Conservation (phyloP, 768 basidiomycete genomes). For the Trametes sanguinea region DNA sequence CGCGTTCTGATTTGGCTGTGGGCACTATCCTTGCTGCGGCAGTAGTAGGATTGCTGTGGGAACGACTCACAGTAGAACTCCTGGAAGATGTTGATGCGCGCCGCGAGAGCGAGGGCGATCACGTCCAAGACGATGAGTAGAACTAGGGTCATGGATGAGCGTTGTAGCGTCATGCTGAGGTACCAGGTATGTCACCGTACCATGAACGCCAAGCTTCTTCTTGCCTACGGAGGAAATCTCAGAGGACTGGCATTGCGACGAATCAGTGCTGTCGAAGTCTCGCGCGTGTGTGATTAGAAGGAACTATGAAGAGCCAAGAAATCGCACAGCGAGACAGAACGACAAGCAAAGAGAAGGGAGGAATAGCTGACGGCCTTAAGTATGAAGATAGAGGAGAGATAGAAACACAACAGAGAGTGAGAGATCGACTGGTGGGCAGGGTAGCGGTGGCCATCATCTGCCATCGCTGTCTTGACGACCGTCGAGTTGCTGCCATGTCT, state of each 20-base stretch:
- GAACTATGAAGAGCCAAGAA: conserved; percentile 5
- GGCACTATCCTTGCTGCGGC: neutral
- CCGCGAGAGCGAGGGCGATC: conserved; percentile 53
- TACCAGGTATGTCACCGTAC: conserved; percentile 22
- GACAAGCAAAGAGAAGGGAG: conserved; percentile 9
- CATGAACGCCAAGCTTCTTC: conserved; percentile 34
- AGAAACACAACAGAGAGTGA: conserved; percentile 9
- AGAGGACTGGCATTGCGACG: conserved; percentile 7
- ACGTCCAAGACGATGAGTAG: conserved; percentile 48
- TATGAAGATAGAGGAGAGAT: neutral
- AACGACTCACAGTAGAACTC: conserved; percentile 57
- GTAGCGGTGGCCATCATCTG: neutral
- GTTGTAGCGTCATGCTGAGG: neutral
- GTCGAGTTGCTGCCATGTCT: neutral
- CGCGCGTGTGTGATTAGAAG: conserved; percentile 1
- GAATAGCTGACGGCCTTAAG: neutral
- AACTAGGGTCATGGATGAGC: conserved; percentile 32
- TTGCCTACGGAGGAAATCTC: conserved; percentile 29
- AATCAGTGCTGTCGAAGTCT: neutral
- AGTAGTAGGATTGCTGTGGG: neutral
- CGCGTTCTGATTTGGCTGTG: neutral
- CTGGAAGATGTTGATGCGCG: conserved; percentile 56
- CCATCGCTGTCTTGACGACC: conserved; percentile 21
- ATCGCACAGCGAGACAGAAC: conserved; percentile 23
- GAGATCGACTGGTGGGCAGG: neutral